These are phyloP conservation scores for Daldinia eschscholtzii DNA, from an alignment of 2,329 filamentous ascomycete species.

Conservation along the genomic window DNA sequence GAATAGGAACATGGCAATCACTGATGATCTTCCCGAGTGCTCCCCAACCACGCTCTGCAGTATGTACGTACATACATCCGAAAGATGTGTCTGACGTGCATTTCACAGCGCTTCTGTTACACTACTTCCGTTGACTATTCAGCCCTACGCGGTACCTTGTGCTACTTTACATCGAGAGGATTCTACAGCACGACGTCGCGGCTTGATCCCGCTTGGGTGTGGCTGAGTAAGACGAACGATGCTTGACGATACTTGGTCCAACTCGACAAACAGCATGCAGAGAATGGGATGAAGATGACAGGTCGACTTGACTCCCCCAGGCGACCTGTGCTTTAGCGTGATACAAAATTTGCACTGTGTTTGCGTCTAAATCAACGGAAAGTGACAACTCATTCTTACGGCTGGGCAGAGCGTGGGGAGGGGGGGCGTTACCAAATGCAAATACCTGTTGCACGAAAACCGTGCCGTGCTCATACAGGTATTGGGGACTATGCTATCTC, in stretches of 20 bases:
- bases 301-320: conserved; percentile 23
- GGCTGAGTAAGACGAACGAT: conserved; percentile 38
- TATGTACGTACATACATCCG: conserved; percentile 27
- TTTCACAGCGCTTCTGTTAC: conserved; percentile 38
- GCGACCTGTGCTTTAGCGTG: background rate
- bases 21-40: conserved; percentile 27
- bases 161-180: conserved; percentile 33
- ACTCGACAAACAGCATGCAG: conserved; percentile 16
- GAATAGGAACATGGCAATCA: conserved; percentile 6
- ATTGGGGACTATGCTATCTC: conserved; percentile 6
- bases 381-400: conserved; percentile 34
- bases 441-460: conserved; percentile 33
- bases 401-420: conserved; percentile 16
- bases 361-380: conserved; percentile 25
- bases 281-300: conserved; percentile 31
- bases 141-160: conserved; percentile 44
- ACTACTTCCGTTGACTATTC: conserved; percentile 43
- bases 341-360: conserved; percentile 41
- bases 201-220: conserved; percentile 29
- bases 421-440: conserved; percentile 13
- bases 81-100: conserved; percentile 45
- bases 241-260: conserved; percentile 19
- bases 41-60: conserved; percentile 22
- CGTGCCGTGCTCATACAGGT: conserved; percentile 20
- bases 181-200: conserved; percentile 24